Evolutionary conservation across 148 eudicot species (phyloP).

Genomic region (Vaccinium myrtillus): DNA sequence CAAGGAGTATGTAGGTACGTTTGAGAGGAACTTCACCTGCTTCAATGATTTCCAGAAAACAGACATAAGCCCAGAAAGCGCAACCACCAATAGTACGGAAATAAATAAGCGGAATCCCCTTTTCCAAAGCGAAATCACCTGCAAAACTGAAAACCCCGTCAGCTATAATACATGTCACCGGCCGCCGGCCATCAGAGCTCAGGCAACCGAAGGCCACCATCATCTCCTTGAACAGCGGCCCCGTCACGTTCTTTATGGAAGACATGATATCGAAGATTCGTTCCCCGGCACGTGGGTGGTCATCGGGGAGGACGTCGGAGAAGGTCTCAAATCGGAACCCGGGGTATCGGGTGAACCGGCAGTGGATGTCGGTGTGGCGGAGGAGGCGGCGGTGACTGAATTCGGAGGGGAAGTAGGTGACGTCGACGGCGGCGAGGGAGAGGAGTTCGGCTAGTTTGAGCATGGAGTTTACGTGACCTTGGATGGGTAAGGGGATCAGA

Average conservation of each 20-base stretch:
- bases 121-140: background rate
- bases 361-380: slow-evolving; percentile 8
- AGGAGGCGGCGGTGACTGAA: slow-evolving; percentile 30
- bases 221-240: slow-evolving; percentile 16
- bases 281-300: slow-evolving; percentile 28
- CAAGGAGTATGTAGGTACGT: background rate
- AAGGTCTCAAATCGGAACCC: slow-evolving; percentile 23
- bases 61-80: background rate
- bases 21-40: background rate
- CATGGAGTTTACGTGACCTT: slow-evolving; percentile 41
- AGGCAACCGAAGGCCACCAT: slow-evolving; percentile 19
- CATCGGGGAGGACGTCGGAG: slow-evolving; percentile 39
- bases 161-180: slow-evolving; percentile 34
- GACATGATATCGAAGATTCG: slow-evolving; percentile 19
- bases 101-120: background rate
- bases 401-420: slow-evolving; percentile 39
- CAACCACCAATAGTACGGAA: background rate
- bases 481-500: slow-evolving; percentile 42
- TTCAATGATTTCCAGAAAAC: background rate
- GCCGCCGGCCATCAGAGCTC: slow-evolving; percentile 11
- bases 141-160: slow-evolving; percentile 27
- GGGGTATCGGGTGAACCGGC: slow-evolving; percentile 19
- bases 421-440: slow-evolving; percentile 18
- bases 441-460: slow-evolving; percentile 39
- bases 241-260: slow-evolving; percentile 14